These are phyloP conservation scores for Phytophthora hibernalis DNA, from an alignment of 352 stramenopile species.

Conservation along the genomic window DNA sequence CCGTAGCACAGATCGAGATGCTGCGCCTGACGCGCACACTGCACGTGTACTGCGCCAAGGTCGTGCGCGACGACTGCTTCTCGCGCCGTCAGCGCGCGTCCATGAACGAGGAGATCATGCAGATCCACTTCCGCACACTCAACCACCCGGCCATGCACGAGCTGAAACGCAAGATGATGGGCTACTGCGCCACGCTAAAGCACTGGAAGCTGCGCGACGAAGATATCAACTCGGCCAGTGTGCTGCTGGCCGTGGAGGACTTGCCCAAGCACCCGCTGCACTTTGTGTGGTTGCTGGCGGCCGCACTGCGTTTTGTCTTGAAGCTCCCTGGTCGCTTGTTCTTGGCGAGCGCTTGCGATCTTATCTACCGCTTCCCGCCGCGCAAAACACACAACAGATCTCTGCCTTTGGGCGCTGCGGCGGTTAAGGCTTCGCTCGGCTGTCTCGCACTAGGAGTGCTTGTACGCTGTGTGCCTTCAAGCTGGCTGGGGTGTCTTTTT, in stretches of 20 bases:
- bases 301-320: slow-evolving; percentile 48
- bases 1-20: slow-evolving; percentile 71
- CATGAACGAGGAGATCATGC: slow-evolving; percentile 84
- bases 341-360: slow-evolving; percentile 55
- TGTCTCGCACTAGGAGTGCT: slow-evolving; percentile 51
- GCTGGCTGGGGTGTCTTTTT: slow-evolving; percentile 41
- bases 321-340: slow-evolving; percentile 53
- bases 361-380: slow-evolving; percentile 58
- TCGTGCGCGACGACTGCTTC: slow-evolving; percentile 74
- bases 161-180: slow-evolving; percentile 71
- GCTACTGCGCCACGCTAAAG: slow-evolving; percentile 65
- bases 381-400: slow-evolving; percentile 39
- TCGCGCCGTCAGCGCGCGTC: slow-evolving; percentile 74
- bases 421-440: slow-evolving; percentile 48
- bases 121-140: slow-evolving; percentile 78
- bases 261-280: slow-evolving; percentile 53
- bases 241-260: slow-evolving; percentile 45
- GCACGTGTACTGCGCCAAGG: slow-evolving; percentile 75
- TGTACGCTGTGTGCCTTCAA: slow-evolving; percentile 38
- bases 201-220: slow-evolving; percentile 72
- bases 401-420: slow-evolving; percentile 29
- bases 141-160: slow-evolving; percentile 77
- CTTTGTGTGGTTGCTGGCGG: slow-evolving; percentile 53
- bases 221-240: slow-evolving; percentile 71
- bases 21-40: slow-evolving; percentile 70